Conservation (phyloP, 2,329 filamentous ascomycete genomes). For the Xylaria multiplex region DNA sequence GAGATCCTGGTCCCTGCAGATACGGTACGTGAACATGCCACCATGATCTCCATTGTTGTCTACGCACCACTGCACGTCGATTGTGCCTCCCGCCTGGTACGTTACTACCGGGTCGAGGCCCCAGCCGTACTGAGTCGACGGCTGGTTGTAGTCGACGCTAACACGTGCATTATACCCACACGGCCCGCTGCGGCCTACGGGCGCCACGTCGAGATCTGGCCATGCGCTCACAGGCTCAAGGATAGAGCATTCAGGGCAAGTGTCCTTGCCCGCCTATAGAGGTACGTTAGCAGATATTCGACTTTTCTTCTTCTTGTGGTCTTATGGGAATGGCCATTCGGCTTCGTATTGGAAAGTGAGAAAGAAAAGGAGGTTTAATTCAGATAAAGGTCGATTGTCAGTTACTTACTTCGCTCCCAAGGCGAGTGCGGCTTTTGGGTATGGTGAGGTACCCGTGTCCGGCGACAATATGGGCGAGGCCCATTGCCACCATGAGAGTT, state of each 20-base stretch:
- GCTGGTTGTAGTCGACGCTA: slow-evolving; percentile 63
- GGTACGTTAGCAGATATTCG: slow-evolving; percentile 16
- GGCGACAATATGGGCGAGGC: slow-evolving; percentile 12
- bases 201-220: slow-evolving; percentile 58
- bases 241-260: slow-evolving; percentile 65
- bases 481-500: slow-evolving; percentile 4
- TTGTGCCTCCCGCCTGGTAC: slow-evolving; percentile 57
- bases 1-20: slow-evolving; percentile 62
- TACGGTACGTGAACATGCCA: slow-evolving; percentile 65
- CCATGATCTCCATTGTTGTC: slow-evolving; percentile 67
- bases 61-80: slow-evolving; percentile 65
- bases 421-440: slow-evolving; percentile 20
- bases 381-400: too few relatives aligned
- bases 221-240: slow-evolving; percentile 62
- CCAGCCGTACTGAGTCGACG: slow-evolving; percentile 52
- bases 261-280: slow-evolving; percentile 57
- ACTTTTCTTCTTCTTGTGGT: not conserved
- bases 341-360: not conserved
- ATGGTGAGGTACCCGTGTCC: slow-evolving; percentile 27
- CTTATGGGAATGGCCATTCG: not conserved
- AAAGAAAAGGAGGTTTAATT: not conserved
- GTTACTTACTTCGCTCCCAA: slow-evolving; percentile 19
- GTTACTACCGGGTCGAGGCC: slow-evolving; percentile 55
- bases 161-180: slow-evolving; percentile 66
- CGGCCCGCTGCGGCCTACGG: slow-evolving; percentile 59